A percentile compares a stretch with the other conserved stretches of the same genome.
phyloP scores from a whole-genome alignment of 495 filamentous ascomycete genomes.

The Physcia stellaris region DNA sequence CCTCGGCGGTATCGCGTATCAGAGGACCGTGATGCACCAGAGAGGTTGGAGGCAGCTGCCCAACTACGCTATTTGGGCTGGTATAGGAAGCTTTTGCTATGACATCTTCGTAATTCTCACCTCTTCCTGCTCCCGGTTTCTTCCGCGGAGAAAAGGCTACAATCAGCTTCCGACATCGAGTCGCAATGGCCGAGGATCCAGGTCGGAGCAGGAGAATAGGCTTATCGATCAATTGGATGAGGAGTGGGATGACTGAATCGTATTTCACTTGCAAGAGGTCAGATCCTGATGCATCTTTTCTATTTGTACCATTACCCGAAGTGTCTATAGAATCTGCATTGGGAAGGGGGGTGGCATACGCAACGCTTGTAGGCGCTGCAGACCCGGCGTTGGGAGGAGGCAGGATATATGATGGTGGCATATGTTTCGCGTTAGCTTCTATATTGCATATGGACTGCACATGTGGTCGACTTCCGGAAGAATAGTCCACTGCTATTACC shows the following conservation, averaged over 20 bases:
- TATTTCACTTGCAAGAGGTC: no score
- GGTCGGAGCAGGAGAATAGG: slow-evolving; percentile 74
- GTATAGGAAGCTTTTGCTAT: slow-evolving; percentile 69
- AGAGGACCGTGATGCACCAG: slow-evolving; percentile 87
- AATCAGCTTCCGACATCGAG: slow-evolving; percentile 13
- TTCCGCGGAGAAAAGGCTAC: slow-evolving; percentile 31
- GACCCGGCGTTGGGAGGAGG: no score
- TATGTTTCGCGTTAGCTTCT: no score
- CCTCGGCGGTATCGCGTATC: slow-evolving; percentile 86
- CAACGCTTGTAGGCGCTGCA: no score
- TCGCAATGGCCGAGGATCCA: slow-evolving; percentile 11
- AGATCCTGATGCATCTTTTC: no score
- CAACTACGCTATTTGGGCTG: slow-evolving; percentile 85
- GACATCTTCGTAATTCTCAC: slow-evolving; percentile 70
- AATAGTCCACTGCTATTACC: no score
- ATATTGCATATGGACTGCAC: no score
- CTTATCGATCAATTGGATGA: slow-evolving; percentile 95
- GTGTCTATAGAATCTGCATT: no score
- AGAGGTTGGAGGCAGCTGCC: slow-evolving; percentile 92
- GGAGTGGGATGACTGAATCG: slow-evolving; percentile 37
- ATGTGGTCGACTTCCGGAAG: no score
- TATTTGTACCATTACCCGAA: no score
- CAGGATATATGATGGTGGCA: no score
- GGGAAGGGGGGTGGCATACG: no score
- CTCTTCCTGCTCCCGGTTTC: slow-evolving; percentile 56